These are phyloP conservation scores for Lachnellula suecica DNA, from an alignment of 2,329 filamentous ascomycete species.

Conservation along the genomic window DNA sequence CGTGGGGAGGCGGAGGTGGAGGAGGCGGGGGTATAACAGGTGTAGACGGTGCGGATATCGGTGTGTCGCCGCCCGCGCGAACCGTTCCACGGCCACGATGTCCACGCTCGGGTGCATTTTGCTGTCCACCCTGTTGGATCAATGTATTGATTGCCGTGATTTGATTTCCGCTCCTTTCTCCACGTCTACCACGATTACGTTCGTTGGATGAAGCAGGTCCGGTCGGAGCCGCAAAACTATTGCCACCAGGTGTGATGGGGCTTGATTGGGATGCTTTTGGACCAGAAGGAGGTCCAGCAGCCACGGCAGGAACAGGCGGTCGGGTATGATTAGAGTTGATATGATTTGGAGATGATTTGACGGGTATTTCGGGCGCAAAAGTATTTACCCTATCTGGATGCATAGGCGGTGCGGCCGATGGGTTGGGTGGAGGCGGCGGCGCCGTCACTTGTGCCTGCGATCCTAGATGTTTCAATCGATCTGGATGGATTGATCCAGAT, in stretches of 20 bases:
- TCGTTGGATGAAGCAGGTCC: constrained; percentile 34
- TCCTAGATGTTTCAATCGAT: constrained; percentile 49
- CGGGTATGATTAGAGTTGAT: constrained; percentile 35
- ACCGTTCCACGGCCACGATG: constrained; percentile 35
- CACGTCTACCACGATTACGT: constrained; percentile 29
- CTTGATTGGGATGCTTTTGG: constrained; percentile 30
- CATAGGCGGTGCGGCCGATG: constrained; percentile 30
- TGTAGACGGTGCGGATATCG: constrained; percentile 48
- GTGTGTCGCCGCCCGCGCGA: constrained; percentile 41
- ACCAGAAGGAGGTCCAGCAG: constrained; percentile 30
- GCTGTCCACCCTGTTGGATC: constrained; percentile 50
- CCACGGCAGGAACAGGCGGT: constrained; percentile 29
- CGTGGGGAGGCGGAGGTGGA: constrained; percentile 46
- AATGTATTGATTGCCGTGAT: constrained; percentile 60
- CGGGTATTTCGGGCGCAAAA: constrained; percentile 25
- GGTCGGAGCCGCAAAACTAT: constrained; percentile 30
- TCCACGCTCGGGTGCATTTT: constrained; percentile 35
- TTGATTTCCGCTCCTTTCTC: constrained; percentile 40
- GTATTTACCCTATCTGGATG: constrained; percentile 32
- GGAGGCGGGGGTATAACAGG: constrained; percentile 58
- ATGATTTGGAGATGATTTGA: constrained; percentile 29
- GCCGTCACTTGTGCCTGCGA: constrained; percentile 27
- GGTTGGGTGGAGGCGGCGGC: constrained; percentile 33
- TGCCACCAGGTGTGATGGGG: constrained; percentile 24
- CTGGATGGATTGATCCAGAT: constrained; percentile 45